Evolutionary conservation across 2,329 filamentous ascomycete species (phyloP).

Genomic region (Talaromyces islandicus): DNA sequence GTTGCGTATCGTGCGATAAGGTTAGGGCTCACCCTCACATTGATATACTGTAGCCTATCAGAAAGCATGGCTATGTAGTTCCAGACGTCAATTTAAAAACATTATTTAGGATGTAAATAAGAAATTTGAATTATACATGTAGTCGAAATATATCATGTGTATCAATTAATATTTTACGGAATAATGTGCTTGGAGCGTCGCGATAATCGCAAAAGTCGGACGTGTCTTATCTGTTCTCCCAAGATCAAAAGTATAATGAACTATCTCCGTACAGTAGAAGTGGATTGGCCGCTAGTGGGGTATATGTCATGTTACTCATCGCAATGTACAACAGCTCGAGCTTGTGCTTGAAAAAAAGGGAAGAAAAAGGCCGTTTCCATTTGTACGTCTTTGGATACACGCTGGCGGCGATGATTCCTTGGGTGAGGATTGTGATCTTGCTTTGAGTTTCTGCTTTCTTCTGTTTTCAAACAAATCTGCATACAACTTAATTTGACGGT

Average conservation of each 20-base stretch:
- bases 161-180: not conserved
- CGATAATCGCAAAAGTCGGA: not conserved
- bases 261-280: not conserved
- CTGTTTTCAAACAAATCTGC: not conserved
- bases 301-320: not conserved
- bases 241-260: not conserved
- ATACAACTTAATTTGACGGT: not conserved
- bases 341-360: not conserved
- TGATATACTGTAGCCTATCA: slow-evolving; percentile 11
- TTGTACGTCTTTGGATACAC: not conserved
- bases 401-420: not conserved
- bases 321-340: not conserved
- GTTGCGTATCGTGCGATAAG: not conserved
- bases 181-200: not conserved
- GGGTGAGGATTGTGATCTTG: not conserved
- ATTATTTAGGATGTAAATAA: not conserved
- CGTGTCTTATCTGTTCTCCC: not conserved
- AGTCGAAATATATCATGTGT: not conserved
- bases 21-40: not conserved
- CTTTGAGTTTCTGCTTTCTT: not conserved
- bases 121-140: not conserved
- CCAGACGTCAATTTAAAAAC: not conserved
- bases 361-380: not conserved
- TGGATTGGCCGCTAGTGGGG: not conserved
- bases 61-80: not conserved